Conservation (phyloP, 148 eudicot species). For the Bassia scoparia region DNA sequence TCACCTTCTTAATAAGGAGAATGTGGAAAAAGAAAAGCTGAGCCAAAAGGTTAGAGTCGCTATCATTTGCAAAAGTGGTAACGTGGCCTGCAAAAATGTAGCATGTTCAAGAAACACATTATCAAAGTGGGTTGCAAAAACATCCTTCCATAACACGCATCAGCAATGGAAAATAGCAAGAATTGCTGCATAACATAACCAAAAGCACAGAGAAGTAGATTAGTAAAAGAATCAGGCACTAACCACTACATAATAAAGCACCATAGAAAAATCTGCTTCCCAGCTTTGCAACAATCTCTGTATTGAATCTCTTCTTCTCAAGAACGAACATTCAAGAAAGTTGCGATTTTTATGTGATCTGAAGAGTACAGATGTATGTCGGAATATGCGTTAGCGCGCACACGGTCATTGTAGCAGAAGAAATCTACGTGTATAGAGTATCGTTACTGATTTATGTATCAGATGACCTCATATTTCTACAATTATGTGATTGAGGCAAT, state of each 20-base stretch:
- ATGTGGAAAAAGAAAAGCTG: constrained; percentile 99
- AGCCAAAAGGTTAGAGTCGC: constrained; percentile 85
- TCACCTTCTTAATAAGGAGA: constrained; percentile 91
- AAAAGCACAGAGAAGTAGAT: background rate
- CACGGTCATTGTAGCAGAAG: too few relatives aligned
- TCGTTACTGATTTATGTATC: too few relatives aligned
- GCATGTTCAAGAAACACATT: background rate
- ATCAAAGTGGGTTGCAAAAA: background rate
- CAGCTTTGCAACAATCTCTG: constrained; percentile 67
- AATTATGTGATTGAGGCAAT: too few relatives aligned
- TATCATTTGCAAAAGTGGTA: constrained; percentile 86
- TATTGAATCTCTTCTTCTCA: constrained; percentile 66
- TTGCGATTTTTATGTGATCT: too few relatives aligned
- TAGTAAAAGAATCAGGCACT: constrained; percentile 30
- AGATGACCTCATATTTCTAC: too few relatives aligned
- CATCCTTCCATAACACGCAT: background rate
- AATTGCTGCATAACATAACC: background rate
- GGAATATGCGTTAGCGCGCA: too few relatives aligned
- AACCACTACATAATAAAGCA: constrained; percentile 91
- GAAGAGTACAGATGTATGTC: too few relatives aligned
- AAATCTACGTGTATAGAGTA: too few relatives aligned
- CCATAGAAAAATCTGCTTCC: constrained; percentile 97
- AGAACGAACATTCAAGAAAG: constrained; percentile 94
- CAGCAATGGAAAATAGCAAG: background rate
- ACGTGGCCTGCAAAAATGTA: constrained; percentile 55